phyloP scores from a whole-genome alignment of 805 yeast species.

The Pichia scutulata region DNA sequence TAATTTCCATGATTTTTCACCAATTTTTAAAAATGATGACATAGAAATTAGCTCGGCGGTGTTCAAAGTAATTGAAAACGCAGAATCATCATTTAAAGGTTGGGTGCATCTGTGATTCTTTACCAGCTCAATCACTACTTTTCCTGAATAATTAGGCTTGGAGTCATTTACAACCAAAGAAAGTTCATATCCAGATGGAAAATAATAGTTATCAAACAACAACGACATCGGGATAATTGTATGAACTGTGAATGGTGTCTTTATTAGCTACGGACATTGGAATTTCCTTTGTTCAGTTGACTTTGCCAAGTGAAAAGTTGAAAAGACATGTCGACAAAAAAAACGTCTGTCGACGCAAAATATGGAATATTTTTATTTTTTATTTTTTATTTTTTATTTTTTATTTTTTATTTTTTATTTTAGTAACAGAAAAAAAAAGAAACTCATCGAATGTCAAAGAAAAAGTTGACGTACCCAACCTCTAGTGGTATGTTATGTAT shows the following conservation, averaged over 20 bases:
- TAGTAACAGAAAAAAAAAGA: no score
- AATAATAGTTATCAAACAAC: slow-evolving; percentile 27
- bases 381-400: no score
- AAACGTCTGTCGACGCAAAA: background rate
- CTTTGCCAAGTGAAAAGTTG: background rate
- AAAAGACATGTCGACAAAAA: background rate
- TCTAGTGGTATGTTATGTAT: no score
- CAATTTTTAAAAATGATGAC: slow-evolving; percentile 16
- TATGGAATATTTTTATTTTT: no score
- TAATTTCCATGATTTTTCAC: slow-evolving; percentile 3
- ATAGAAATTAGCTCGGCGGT: slow-evolving; percentile 36
- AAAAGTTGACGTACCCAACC: no score
- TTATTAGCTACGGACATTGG: background rate
- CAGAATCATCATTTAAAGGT: slow-evolving; percentile 4
- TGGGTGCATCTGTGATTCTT: slow-evolving; percentile 18
- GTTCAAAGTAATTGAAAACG: slow-evolving; percentile 30
- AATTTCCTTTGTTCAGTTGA: background rate
- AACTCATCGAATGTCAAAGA: no score
- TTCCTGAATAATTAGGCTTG: slow-evolving; percentile 41
- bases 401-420: no score
- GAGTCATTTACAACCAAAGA: slow-evolving; percentile 29
- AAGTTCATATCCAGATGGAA: slow-evolving; percentile 35
- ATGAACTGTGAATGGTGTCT: background rate
- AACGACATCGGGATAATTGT: slow-evolving; percentile 9
- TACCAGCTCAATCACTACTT: slow-evolving; percentile 26